Evolutionary conservation across 1,284 basidiomycete genomes (phyloP), one percentile per base, ranked within the genome.

Genomic region (Trametes pubescens): DNA sequence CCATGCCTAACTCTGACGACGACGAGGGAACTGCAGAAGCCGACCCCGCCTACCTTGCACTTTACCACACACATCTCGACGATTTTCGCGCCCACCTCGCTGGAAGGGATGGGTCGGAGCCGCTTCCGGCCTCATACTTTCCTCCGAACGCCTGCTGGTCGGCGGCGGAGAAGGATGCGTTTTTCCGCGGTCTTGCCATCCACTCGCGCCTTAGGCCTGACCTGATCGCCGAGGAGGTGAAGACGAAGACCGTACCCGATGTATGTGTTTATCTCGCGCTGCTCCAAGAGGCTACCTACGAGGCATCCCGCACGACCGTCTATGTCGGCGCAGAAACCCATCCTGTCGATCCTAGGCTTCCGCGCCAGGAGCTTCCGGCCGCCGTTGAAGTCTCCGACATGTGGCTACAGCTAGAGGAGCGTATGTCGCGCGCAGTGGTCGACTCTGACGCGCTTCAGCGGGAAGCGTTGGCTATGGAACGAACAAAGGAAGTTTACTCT

Each of bases 171-270:
- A 91, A 91, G 69, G 79, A 85, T 14, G 67, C 73, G 0, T 93
- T 95, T 77, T 95, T 94, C 71, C 88, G 86, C 70, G 85, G 82
- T 0, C 75, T 93, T 16, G 73, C 80, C 16, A 74, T 86, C 0
- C 81, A 90, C 73, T 93, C 91, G n/a, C 83, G 89, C 24, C 77
- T 87, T 21, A 79, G 90, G 22, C 88, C 90, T 1, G 92, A 94
- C 73, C 80, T 93, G 51, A 89, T 93, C 59, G 86, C 90, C 0
- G 78, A 76, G n/a, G 82, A 84, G 56, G 77, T 92, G 38, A 77
- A 77, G 60, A 85, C 84, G n/a, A 93, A 92, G 76, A 83, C 79
- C 14, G 75, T 84, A 2, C 71, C 81, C 16, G 88, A 92, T 58
- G 87, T 93, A 29, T 84, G 81, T 55, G 74, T 82, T 4, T 93